Base-by-base conservation (phyloP, 352 stramenopile genomes). In the Phytopythium delawarense region DNA sequence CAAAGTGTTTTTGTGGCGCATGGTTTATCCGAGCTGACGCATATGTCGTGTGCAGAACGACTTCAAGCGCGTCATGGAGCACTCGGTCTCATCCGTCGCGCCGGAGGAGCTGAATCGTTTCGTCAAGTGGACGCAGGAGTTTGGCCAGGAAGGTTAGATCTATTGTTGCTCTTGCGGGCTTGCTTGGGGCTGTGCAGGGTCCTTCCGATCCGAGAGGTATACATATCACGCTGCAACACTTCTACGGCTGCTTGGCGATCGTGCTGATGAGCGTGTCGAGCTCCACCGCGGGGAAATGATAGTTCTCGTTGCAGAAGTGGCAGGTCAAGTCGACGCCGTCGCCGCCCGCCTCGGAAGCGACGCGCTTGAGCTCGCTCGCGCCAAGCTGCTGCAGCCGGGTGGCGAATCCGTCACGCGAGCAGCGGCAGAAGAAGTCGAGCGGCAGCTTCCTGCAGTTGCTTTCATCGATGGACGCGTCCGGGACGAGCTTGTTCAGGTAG, bases 111-210 rank as follows among this genome's bases (percentile, higher is more conserved):
- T 99, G 46, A 87, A 96, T 57, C 85, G 95, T 32, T 99, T 99
- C 67, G 81, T 96, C 20, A 96, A 99, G 64, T 99, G 98, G 98
- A 99, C 98, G 8, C 89, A 94, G 35, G 89, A 99, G 74, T 99
- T 99, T 87, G 98, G 98, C 48, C 94, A 99, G 77, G 98, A 99
- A 70, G 98, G 98, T 37, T 97, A 85, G 71, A 75, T 60, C 44
- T 50, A 49, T 21, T 30, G 28, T 40, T 35, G 21, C 39, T 58
- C 23, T 34, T 58, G 46, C 23, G 46, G 32, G 46, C 23, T 35
- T 57, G 11, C 48, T 54, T 54, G 37, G 23, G 23, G 11, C 16
- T 35, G 25, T 2, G 48, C 32, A 55, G 16, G 49, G 15, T 23
- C 25, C 20, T 40, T 40, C 50, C 12, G 51, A 25, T 11, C 35